phyloP scores from a whole-genome alignment of 345 rosid genomes.

The Sonneratia alba region DNA sequence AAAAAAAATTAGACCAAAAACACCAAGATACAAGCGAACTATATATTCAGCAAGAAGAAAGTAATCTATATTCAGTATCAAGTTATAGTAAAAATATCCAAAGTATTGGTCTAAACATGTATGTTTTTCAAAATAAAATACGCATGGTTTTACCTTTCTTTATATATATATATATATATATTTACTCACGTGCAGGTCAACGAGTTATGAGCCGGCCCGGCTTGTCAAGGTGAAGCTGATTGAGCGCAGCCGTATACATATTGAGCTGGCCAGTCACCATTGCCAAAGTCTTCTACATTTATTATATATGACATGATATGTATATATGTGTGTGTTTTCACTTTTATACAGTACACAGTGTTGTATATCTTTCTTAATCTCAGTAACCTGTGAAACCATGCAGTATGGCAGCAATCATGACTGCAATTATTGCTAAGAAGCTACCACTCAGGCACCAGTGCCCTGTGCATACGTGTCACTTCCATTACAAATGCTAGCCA shows the following conservation, averaged over 20 bases:
- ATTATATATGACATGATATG: too few relatives aligned
- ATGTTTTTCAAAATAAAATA: too few relatives aligned
- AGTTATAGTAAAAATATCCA: background rate
- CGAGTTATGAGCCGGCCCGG: background rate
- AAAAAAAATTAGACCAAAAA: too few relatives aligned
- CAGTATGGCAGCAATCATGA: slow-evolving; percentile 12
- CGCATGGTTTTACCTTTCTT: too few relatives aligned
- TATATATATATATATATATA: too few relatives aligned
- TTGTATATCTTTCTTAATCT: background rate
- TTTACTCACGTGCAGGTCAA: background rate
- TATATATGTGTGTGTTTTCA: too few relatives aligned
- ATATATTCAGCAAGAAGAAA: too few relatives aligned
- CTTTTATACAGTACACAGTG: too few relatives aligned
- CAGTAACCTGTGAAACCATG: background rate
- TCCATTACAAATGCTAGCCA: background rate
- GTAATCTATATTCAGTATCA: background rate
- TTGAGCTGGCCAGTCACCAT: too few relatives aligned
- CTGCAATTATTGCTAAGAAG: slow-evolving; percentile 29
- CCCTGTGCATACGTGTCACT: background rate
- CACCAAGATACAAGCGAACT: too few relatives aligned
- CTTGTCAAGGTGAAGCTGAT: background rate
- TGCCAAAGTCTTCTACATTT: too few relatives aligned
- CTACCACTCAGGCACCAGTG: slow-evolving; percentile 16
- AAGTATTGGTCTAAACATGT: too few relatives aligned
- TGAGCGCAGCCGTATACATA: background rate